Base-by-base conservation (phyloP, 305 asterid species). In the Lippia alba region DNA sequence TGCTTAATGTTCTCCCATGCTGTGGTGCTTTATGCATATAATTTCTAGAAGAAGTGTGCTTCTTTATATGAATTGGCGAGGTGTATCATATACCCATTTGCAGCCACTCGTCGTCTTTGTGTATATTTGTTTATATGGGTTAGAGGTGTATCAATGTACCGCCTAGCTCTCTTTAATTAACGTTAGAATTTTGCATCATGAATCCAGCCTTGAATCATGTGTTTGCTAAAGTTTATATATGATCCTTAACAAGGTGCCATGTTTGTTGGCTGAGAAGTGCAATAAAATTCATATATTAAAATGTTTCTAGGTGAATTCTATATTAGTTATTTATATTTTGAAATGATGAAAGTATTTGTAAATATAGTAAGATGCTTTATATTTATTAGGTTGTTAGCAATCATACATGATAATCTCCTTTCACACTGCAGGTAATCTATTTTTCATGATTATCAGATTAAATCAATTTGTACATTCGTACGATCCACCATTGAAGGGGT, bases 401-500 rank as follows among this genome's bases (percentile, higher is more conserved):
- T 55, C 39, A 16, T 74, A 49, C 14, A 66, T 66, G 53, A 36
- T 24, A 14, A 18, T 62, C 46, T 20, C 45, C n/a, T 34, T 80
- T 71, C 75, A 41, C 62, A 63, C 64, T 72, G 76, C 57, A 49
- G 69, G 74, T 76, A 57, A 83, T 78, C 61, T 64, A 41, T 34
- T 72, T 39, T 63, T 70, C 71, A 54, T 30, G 72, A 64, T 58
- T 85, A 55, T 56, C 96, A 92, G 98, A 87, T 81, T 94, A 82
- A 77, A 89, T 77, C 98, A 92, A 69, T 94, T 92, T 78, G 86
- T 94, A 39, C 98, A 94, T 83, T 90, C 99, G 46, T 94, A 90
- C 61, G 98, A 92, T 89, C 98, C 98, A 65, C 96, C 98, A 67
- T 70, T 92, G 86, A 95, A 92, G 89, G 99, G 99, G 78, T 87